Conservation (phyloP, 2,329 filamentous ascomycete species). For the Aspergillus tubingensis region DNA sequence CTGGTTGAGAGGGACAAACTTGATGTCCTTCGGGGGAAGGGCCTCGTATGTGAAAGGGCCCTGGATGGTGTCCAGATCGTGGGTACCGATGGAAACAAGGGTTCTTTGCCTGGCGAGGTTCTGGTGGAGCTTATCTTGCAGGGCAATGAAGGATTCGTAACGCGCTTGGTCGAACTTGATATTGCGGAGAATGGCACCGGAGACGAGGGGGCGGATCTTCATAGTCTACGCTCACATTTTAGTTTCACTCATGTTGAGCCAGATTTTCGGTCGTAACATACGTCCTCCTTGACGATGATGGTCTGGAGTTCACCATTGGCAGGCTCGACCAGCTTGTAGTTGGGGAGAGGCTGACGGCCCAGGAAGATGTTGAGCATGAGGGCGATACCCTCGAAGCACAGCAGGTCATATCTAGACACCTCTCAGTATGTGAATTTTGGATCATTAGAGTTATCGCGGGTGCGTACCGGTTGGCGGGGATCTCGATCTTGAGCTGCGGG, state of each 20-base stretch:
- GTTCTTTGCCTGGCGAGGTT: conserved; percentile 92
- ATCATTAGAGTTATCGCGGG: not conserved
- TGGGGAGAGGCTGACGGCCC: conserved; percentile 72
- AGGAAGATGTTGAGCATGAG: conserved; percentile 96
- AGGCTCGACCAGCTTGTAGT: conserved; percentile 74
- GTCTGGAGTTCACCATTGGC: conserved; percentile 72
- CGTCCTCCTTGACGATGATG: conserved; percentile 73
- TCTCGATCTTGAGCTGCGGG: conserved; percentile 95
- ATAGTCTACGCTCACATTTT: conserved; percentile 55
- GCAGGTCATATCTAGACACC: conserved; percentile 70
- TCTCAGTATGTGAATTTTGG: conserved; percentile 25
- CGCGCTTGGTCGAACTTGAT: conserved; percentile 87
- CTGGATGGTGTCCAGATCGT: conserved; percentile 89
- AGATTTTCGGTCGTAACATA: conserved; percentile 31
- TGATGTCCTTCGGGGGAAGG: conserved; percentile 84
- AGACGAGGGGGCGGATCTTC: conserved; percentile 82
- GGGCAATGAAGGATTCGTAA: conserved; percentile 95
- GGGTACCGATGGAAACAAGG: conserved; percentile 94
- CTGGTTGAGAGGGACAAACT: conserved; percentile 89
- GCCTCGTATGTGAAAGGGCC: conserved; percentile 98
- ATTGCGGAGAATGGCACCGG: conserved; percentile 84
- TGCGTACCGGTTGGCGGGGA: conserved; percentile 85
- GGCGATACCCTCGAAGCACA: conserved; percentile 95
- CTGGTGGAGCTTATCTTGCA: conserved; percentile 97
- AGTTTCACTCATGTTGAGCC: not conserved